These are phyloP conservation scores for Moringa oleifera DNA, from an alignment of 345 rosid genomes.

Conservation along the genomic window DNA sequence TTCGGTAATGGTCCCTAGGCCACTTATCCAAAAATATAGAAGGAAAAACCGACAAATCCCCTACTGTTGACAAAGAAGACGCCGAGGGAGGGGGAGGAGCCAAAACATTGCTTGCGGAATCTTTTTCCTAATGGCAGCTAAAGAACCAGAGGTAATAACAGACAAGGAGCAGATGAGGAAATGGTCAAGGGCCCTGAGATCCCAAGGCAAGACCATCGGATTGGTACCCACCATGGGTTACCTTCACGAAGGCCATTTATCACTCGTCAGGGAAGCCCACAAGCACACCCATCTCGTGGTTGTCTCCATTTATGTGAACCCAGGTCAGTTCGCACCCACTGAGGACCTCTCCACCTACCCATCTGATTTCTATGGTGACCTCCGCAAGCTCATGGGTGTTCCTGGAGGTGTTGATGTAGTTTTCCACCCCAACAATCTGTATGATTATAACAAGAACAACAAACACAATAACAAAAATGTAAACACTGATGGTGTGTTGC, in stretches of 20 bases:
- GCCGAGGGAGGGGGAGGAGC: too few relatives aligned
- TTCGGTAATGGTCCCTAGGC: too few relatives aligned
- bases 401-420: slow-evolving; percentile 57
- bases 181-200: slow-evolving; percentile 66
- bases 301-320: slow-evolving; percentile 85
- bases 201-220: slow-evolving; percentile 61
- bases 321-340: slow-evolving; percentile 90
- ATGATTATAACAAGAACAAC: slow-evolving; percentile 36
- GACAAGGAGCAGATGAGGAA: slow-evolving; percentile 64
- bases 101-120: too few relatives aligned
- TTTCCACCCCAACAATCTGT: slow-evolving; percentile 69
- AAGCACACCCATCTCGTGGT: slow-evolving; percentile 46
- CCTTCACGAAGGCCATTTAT: slow-evolving; percentile 81
- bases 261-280: slow-evolving; percentile 62
- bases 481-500: slow-evolving; percentile 18
- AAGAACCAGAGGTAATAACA: slow-evolving; percentile 43
- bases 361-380: slow-evolving; percentile 75
- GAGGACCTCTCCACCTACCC: slow-evolving; percentile 94
- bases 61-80: too few relatives aligned
- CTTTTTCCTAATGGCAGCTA: slow-evolving; percentile 18
- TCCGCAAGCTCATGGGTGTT: slow-evolving; percentile 51
- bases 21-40: too few relatives aligned
- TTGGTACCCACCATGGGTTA: slow-evolving; percentile 90
- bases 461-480: not conserved
- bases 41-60: not conserved